These are phyloP conservation scores for Monosporascus sp. DNA, from an alignment of 2,329 filamentous ascomycete genomes.

Conservation along the genomic window DNA sequence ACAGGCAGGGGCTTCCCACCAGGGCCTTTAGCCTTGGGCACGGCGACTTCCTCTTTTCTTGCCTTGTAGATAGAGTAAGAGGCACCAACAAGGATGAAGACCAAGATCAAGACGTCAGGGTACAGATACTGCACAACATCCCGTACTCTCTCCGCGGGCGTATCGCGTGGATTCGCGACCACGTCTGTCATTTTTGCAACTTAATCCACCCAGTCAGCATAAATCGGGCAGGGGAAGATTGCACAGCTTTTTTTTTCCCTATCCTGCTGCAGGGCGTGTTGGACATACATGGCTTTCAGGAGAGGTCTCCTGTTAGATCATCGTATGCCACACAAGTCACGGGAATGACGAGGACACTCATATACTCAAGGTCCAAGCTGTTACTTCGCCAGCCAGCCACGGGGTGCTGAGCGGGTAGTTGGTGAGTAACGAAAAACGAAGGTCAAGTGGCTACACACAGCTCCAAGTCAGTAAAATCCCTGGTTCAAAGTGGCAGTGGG, in stretches of 20 bases:
- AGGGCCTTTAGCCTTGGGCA: slow-evolving; percentile 61
- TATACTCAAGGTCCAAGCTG: neutral
- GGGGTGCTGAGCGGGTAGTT: neutral
- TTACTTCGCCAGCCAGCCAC: neutral
- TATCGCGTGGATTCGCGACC: slow-evolving; percentile 22
- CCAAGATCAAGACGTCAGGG: slow-evolving; percentile 45
- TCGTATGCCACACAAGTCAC: slow-evolving; percentile 15
- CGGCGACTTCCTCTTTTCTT: slow-evolving; percentile 41
- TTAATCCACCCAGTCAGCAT: slow-evolving; percentile 18
- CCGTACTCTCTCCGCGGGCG: slow-evolving; percentile 39
- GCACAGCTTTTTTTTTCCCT: slow-evolving; percentile 9
- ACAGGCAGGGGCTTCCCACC: slow-evolving; percentile 82
- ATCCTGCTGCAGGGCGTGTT: slow-evolving; percentile 22
- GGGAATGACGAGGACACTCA: neutral
- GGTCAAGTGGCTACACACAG: slow-evolving; percentile 18
- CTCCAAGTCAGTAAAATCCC: slow-evolving; percentile 21
- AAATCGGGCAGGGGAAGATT: slow-evolving; percentile 12
- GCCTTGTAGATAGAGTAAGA: slow-evolving; percentile 50
- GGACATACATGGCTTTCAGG: slow-evolving; percentile 27
- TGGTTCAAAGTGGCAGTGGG: slow-evolving; percentile 21
- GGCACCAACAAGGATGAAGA: slow-evolving; percentile 47
- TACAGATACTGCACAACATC: slow-evolving; percentile 46
- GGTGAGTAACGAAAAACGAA: slow-evolving; percentile 13
- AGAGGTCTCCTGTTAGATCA: slow-evolving; percentile 22
- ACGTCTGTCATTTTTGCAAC: slow-evolving; percentile 26